Evolutionary conservation across 192 early-diverging fungal species (phyloP), one percentile per base, ranked within the genome.

Genomic region (Coemansia sp.): DNA sequence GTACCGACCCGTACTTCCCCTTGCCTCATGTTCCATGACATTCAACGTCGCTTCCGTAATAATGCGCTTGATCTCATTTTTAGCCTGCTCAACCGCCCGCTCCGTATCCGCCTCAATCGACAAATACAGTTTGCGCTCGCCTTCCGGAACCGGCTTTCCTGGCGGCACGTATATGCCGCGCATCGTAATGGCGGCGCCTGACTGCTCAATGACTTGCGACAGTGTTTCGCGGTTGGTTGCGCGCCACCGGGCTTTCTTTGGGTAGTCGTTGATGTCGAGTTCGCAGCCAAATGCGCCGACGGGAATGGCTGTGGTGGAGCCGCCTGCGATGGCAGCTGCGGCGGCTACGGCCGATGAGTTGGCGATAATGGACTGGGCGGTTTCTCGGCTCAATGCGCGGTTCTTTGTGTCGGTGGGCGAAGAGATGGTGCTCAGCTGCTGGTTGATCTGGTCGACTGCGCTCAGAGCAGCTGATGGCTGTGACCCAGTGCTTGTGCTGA

Each of bases 261-360:
- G 95, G 68, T 91, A 98, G 77, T 99, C 96, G 74, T 99, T 99
- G 75, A 99, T 97, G 66, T 93, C 92, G 69, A 99, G 89, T 79
- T 99, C 96, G 60, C 74, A 77, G 28, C 69, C 66, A 31, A 53
- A 74, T 10, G 44, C 57, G 6, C 74, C 74, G 10, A 76, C 67
- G 0, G 74, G 67, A 5, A 74, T 65, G 3, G 4, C 44, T 3
- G 22, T 55, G 59, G 21, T 57, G 26, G 64, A 52, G 28, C 57
- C 46, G 3, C 44, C 38, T 9, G 51, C 52, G 19, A 34, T 47
- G 28, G 59, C 62, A 6, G 52, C 21, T 8, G 28, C 37, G 1
- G 57, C 46, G 12, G 46, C 46, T 19, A 48, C 40, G 21, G 25
- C 52, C 2, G 52, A 23, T 17, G 52, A 20, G 21, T 52, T 52